A percentile compares a stretch with the other conserved stretches of the same genome.
Conservation (phyloP, 768 basidiomycete species). For the Trametes maxima region DNA sequence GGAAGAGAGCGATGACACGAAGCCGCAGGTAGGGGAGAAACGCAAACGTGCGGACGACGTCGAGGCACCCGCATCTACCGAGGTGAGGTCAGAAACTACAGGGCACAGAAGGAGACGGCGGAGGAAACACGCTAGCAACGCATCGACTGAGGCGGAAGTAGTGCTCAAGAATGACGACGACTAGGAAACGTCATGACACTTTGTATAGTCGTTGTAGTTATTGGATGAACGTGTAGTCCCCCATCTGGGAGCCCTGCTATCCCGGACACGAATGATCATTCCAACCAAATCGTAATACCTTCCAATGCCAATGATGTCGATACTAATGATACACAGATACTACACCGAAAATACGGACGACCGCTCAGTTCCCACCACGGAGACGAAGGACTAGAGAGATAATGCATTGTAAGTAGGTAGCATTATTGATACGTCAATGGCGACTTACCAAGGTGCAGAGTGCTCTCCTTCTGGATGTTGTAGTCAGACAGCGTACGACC, state of each 20-base stretch:
- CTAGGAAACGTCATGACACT: background rate
- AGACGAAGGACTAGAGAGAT: conserved; percentile 62
- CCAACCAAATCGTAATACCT: background rate
- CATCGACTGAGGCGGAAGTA: background rate
- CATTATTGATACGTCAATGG: background rate
- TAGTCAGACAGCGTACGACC: conserved; percentile 37
- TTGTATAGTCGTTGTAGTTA: too few species aligned
- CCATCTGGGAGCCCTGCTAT: too few species aligned
- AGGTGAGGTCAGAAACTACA: conserved; percentile 11
- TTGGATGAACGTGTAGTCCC: too few species aligned
- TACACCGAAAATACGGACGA: background rate
- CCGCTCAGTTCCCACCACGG: conserved; percentile 62
- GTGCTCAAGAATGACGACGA: background rate
- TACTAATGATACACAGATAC: conserved; percentile 9
- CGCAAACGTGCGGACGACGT: conserved; percentile 32
- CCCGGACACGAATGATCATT: background rate
- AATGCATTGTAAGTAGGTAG: background rate
- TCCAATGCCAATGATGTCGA: conserved; percentile 5
- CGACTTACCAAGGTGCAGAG: conserved; percentile 37
- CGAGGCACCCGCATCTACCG: conserved; percentile 12
- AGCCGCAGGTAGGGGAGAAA: conserved; percentile 31
- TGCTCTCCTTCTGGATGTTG: conserved; percentile 40
- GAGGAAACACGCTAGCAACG: conserved; percentile 20
- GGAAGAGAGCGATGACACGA: background rate
- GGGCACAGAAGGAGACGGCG: conserved; percentile 35